Evolutionary conservation across 345 rosid genomes (phyloP), one percentile per base, ranked within the genome.

Genomic region (Hevea brasiliensis): DNA sequence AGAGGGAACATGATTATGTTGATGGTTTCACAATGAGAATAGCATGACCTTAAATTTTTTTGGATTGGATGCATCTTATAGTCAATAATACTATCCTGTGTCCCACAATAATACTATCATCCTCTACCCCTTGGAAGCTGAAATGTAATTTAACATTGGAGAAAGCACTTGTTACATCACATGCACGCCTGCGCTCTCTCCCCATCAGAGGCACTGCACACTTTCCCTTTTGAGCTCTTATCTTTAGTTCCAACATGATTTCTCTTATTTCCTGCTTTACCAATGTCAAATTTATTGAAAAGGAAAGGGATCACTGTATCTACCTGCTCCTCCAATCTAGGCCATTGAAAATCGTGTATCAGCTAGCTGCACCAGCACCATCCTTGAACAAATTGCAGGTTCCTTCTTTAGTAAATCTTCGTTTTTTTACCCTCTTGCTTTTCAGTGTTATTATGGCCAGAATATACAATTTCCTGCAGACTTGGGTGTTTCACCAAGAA

Each of bases 31-130:
- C 40, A 18, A 42, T 17, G 9, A 42, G 62, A 7, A 53, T 8
- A 21, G 14, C 21, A 24, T 53, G 37, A 26, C 42, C 68, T 61
- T 41, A n/a, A 42, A 6, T 61, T 54, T 65, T 75, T 37, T 44
- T 8, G 37, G 47, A 48, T 29, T 29, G 32, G 59, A 66, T 74
- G 37, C 21, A 8, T 37, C 65, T 51, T 72, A 71, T 54, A 44
- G 69, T 65, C 70, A 65, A 73, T 81, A 70, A 53, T 68, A 24
- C 48, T 35, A 72, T 81, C 78, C 80, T 61, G 37, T 78, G 81
- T 14, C 84, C 81, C 77, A 68, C 74, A 3, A 12, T 32, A 61
- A 61, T 68, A 8, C 61, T 41, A 6, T 61, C 23, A 61, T 35
- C 48, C 48, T 51, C 50, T 64, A n/a, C 63, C 40, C 20, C 26